phyloP scores from a whole-genome alignment of 805 yeast species.

The Zygosaccharomyces gambellarensis region DNA sequence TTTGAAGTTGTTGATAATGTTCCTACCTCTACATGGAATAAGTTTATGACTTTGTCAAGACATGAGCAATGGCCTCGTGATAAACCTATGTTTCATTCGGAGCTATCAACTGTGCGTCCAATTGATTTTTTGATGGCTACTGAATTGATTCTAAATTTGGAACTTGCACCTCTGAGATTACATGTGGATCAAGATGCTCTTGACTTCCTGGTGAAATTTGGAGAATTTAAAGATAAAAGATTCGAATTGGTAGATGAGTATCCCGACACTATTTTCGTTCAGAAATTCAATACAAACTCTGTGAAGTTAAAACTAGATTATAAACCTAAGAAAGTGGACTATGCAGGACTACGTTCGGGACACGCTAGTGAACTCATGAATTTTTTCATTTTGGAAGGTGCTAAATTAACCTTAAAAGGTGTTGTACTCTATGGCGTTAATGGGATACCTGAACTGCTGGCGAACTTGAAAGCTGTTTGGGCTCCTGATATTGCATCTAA shows the following conservation, averaged over 20 bases:
- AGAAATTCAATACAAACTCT: slow-evolving; percentile 57
- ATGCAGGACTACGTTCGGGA: slow-evolving; percentile 80
- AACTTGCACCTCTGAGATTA: slow-evolving; percentile 66
- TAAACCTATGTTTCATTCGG: slow-evolving; percentile 56
- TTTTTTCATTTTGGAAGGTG: slow-evolving; percentile 82
- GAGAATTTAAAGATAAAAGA: slow-evolving; percentile 70
- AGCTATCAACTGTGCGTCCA: slow-evolving; percentile 60
- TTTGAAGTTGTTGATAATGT: slow-evolving; percentile 70
- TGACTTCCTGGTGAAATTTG: slow-evolving; percentile 75
- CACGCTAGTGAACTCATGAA: slow-evolving; percentile 80
- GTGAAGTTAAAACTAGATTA: slow-evolving; percentile 73
- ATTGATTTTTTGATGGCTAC: slow-evolving; percentile 57
- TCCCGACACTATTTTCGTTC: slow-evolving; percentile 65
- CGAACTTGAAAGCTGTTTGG: slow-evolving; percentile 65
- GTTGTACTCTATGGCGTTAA: slow-evolving; percentile 67
- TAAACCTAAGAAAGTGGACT: slow-evolving; percentile 85
- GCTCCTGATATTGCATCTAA: slow-evolving; percentile 79
- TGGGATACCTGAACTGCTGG: slow-evolving; percentile 62
- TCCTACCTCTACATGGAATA: slow-evolving; percentile 87
- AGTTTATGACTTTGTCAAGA: slow-evolving; percentile 65
- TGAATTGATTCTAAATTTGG: slow-evolving; percentile 53
- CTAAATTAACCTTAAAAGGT: slow-evolving; percentile 60
- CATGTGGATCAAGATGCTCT: slow-evolving; percentile 92
- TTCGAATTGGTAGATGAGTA: slow-evolving; percentile 54
- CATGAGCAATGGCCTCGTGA: slow-evolving; percentile 59